A percentile compares a stretch with the other conserved stretches of the same genome.
Conservation (phyloP, 495 filamentous ascomycete genomes). For the Penicillium psychrofluorescens region DNA sequence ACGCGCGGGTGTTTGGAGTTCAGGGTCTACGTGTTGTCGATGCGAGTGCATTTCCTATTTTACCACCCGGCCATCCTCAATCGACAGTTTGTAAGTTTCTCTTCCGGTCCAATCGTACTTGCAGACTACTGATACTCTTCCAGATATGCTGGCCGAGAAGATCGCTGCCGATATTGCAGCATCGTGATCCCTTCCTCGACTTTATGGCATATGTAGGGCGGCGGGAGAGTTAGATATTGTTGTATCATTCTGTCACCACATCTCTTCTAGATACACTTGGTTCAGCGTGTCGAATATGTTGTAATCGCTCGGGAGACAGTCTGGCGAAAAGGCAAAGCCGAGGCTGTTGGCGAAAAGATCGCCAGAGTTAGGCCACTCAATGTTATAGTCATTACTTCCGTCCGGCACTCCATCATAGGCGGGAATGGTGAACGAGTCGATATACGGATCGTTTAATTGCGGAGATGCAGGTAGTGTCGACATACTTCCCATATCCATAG, state of each 20-base stretch:
- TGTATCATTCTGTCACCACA: constrained; percentile 7
- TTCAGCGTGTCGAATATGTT: constrained; percentile 23
- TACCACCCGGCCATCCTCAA: constrained; percentile 51
- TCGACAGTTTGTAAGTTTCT: constrained; percentile 39
- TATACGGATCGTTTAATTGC: no score
- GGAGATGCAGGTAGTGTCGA: no score
- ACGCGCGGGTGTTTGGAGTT: constrained; percentile 45
- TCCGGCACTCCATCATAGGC: no score
- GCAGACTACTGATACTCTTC: background rate
- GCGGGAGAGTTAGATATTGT: background rate
- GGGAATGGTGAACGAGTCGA: no score
- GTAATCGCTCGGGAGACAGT: constrained; percentile 20
- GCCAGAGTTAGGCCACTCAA: background rate
- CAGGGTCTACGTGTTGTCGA: constrained; percentile 51
- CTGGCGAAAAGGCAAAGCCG: constrained; percentile 17
- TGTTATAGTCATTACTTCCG: background rate
- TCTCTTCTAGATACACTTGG: constrained; percentile 19
- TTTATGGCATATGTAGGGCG: background rate
- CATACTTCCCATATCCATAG: no score
- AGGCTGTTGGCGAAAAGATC: constrained; percentile 16
- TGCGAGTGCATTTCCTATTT: constrained; percentile 47
- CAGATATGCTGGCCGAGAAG: constrained; percentile 54
- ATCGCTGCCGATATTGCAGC: constrained; percentile 47
- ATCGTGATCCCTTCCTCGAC: background rate
- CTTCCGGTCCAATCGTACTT: background rate